Percentiles rank a stretch among this genome's conserved stretches.
Conservation (phyloP, 176 grass and related monocot species). For the Cenchrus fungigraminus region DNA sequence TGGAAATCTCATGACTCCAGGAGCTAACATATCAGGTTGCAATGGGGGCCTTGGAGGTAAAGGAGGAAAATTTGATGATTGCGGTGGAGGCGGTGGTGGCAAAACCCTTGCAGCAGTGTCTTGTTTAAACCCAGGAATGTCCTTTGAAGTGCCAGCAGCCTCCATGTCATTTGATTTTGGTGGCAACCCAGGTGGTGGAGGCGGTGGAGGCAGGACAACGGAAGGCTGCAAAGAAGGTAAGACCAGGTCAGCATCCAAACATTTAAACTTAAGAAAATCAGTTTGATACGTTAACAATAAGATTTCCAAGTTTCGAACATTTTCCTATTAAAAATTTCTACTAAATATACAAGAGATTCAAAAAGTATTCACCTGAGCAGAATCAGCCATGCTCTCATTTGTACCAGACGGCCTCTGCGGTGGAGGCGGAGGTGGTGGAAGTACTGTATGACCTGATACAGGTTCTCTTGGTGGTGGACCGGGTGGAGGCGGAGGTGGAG, state of each 20-base stretch:
- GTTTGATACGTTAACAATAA: constrained; percentile 4
- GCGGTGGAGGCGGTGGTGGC: constrained; percentile 45
- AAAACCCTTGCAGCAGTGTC: constrained; percentile 41
- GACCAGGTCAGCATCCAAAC: constrained; percentile 30
- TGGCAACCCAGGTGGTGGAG: constrained; percentile 65
- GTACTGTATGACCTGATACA: constrained; percentile 48
- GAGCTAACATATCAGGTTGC: constrained; percentile 71
- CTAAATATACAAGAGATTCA: constrained; percentile 11
- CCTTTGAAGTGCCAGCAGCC: constrained; percentile 38
- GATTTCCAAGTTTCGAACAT: constrained; percentile 20
- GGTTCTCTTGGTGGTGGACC: constrained; percentile 71
- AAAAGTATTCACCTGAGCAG: constrained; percentile 51
- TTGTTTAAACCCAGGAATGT: constrained; percentile 47
- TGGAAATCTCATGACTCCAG: constrained; percentile 73
- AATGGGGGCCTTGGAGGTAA: constrained; percentile 68
- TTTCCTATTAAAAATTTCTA: background rate
- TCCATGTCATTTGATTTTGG: constrained; percentile 58
- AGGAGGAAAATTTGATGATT: constrained; percentile 53
- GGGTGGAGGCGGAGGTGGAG: constrained; percentile 78
- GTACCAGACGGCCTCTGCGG: constrained; percentile 56
- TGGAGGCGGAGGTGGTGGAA: constrained; percentile 71
- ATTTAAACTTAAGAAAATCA: background rate
- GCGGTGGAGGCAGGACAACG: constrained; percentile 67
- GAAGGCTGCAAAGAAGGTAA: constrained; percentile 53
- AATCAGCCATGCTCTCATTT: constrained; percentile 51